Base-by-base conservation (phyloP, 805 yeast genomes). In the Blastobotrys attinorum region DNA sequence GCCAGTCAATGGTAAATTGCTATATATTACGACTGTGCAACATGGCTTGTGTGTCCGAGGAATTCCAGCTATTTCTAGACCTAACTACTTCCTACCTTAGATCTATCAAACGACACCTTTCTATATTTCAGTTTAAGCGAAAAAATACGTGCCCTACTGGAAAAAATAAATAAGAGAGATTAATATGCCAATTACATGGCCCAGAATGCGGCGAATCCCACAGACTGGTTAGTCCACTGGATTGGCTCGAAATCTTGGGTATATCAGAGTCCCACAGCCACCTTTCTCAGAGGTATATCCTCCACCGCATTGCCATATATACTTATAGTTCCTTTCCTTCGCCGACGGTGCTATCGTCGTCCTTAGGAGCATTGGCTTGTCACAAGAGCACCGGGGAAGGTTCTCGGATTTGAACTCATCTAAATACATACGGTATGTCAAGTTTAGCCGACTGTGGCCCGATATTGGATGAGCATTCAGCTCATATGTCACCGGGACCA, bases 281-380 rank as follows among this genome's bases (percentile, higher is more conserved):
- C 29, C 29, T 23, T 45, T 40, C 20, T 51, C 54, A 6, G 43
- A 40, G 1, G 18, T 29, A 31, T 58, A 64, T 5, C 46, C 69
- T 61, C 44, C 72, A 1, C 56, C 71, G 53, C 92, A 83, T 51
- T 70, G 66, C 89, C 90, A 83, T 18, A 79, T 71, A 53, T 83
- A 83, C 43, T 69, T 67, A 3, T 83, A 83, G 45, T 77, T 62
- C 8, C 64, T 63, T 10, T 17, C n/a, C 3, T 59, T 54, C 2
- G 38, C 49, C 1, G 68, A 64, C 7, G 66, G 64, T 47, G 73
- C 76, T 49, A 62, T 73, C 22, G 81, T 66, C 44, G 86, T 64
- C 38, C 88, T 64, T 17, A 83, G 58, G 6, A 71, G 59, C 83
- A 79, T 79, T 0, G 67, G 52, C 2, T 60, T 46, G 3, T 56